Evolutionary conservation across 2,329 filamentous ascomycete genomes (phyloP).

Genomic region (Claviceps arundinis): DNA sequence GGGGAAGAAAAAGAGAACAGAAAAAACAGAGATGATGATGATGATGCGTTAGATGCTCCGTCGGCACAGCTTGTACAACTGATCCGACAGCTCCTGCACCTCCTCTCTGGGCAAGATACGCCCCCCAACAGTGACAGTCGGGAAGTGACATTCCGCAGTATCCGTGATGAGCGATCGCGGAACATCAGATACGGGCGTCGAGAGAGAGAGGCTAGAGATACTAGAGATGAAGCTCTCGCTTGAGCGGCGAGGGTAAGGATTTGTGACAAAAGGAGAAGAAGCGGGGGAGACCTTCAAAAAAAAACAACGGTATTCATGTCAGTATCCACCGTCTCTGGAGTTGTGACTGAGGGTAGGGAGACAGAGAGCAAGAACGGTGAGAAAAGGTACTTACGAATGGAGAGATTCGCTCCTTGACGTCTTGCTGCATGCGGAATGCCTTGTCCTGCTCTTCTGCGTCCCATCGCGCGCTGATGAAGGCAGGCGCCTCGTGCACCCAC

Average conservation of each 20-base stretch:
- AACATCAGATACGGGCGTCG: neutral
- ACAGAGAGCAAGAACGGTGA: neutral
- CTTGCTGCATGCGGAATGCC: conserved; percentile 26
- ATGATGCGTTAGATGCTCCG: neutral
- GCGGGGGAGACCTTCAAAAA: neutral
- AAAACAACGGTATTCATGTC: neutral
- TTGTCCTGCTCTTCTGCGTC: conserved; percentile 43
- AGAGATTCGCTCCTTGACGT: conserved; percentile 31
- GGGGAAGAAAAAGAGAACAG: no score
- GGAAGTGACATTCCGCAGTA: neutral
- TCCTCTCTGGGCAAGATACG: neutral
- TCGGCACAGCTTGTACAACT: conserved; percentile 1
- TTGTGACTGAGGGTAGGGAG: no score
- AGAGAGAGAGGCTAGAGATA: conserved; percentile 2
- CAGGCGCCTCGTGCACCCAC: conserved; percentile 40
- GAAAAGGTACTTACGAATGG: conserved; percentile 10
- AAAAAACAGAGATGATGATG: no score
- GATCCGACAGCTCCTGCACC: conserved; percentile 2
- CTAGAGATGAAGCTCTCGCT: conserved; percentile 1
- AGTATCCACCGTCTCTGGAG: neutral
- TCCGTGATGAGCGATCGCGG: neutral
- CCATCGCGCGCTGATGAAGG: conserved; percentile 45
- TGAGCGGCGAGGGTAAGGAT: neutral
- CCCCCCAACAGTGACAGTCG: conserved; percentile 1
- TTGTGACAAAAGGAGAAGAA: neutral